A percentile compares a stretch with the other conserved stretches of the same genome.
Evolutionary conservation across 495 filamentous ascomycete species (phyloP).

Genomic region (Talaromyces thailandensis): DNA sequence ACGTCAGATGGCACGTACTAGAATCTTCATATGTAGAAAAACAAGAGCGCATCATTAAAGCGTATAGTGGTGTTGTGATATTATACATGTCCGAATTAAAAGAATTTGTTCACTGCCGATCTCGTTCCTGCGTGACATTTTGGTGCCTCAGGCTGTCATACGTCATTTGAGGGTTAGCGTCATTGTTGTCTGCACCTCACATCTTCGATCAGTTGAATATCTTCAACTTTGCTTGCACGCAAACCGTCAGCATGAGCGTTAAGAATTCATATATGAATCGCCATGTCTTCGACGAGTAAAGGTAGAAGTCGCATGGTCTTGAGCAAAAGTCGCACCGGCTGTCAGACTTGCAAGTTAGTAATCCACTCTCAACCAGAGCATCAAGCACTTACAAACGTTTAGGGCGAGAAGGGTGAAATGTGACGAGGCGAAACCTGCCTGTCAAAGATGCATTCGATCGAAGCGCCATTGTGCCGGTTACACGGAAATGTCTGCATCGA

Average conservation of each 20-base stretch:
- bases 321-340: conserved; percentile 21
- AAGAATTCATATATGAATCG: background rate
- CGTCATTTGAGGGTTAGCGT: background rate
- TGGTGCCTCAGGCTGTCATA: background rate
- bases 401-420: conserved; percentile 20
- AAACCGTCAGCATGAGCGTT: background rate
- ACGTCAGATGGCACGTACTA: too few species aligned
- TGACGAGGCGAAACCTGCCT: conserved; percentile 21
- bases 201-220: background rate
- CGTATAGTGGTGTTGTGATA: too few species aligned
- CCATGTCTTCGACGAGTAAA: background rate
- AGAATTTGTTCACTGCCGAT: background rate
- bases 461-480: conserved; percentile 1
- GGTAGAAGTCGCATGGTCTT: background rate
- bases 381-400: background rate
- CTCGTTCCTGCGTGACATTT: background rate
- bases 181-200: background rate
- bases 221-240: background rate
- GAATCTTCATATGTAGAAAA: background rate
- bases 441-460: conserved; percentile 1
- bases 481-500: background rate
- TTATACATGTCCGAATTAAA: background rate
- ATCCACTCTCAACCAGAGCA: background rate
- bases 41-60: too few species aligned
- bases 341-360: conserved; percentile 22